These are phyloP conservation scores for Rostrohypoxylon terebratum DNA, from an alignment of 495 filamentous ascomycete genomes.

Conservation along the genomic window DNA sequence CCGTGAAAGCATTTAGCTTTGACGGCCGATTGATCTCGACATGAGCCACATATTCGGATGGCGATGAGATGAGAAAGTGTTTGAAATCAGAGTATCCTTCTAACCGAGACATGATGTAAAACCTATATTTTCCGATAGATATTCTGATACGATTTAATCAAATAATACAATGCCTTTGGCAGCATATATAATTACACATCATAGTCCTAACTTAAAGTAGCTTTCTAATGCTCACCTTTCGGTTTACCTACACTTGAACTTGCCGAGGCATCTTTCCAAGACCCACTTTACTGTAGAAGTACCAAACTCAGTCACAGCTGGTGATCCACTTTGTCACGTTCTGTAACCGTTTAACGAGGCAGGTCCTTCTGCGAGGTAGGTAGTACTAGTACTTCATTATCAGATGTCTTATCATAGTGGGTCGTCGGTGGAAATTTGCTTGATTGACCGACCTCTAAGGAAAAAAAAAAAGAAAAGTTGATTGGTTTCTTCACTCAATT, in stretches of 20 bases:
- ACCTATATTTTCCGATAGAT: not conserved
- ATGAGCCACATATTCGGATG: slow-evolving; percentile 80
- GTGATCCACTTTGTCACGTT: not conserved
- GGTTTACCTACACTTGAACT: slow-evolving; percentile 1
- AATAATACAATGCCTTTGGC: slow-evolving; percentile 3
- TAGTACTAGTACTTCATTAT: not conserved
- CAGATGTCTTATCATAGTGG: slow-evolving; percentile 6
- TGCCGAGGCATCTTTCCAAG: slow-evolving; percentile 32
- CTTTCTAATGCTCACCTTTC: slow-evolving; percentile 1
- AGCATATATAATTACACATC: slow-evolving; percentile 6
- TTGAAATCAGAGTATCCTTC: slow-evolving; percentile 62
- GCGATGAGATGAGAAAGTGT: slow-evolving; percentile 82
- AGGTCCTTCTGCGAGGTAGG: too few relatives aligned
- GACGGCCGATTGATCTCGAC: slow-evolving; percentile 92
- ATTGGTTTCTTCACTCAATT: slow-evolving; percentile 26
- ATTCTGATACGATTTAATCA: slow-evolving; percentile 12
- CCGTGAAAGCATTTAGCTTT: slow-evolving; percentile 91
- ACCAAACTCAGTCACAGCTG: not conserved
- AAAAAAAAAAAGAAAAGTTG: slow-evolving; percentile 46
- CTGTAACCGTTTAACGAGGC: too few relatives aligned
- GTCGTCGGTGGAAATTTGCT: slow-evolving; percentile 31
- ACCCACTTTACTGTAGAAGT: slow-evolving; percentile 18
- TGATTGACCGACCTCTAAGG: slow-evolving; percentile 30
- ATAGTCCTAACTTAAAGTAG: not conserved
- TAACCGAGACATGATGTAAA: slow-evolving; percentile 35